A percentile compares a stretch with the other conserved stretches of the same genome.
These are phyloP conservation scores for Dipodascus albidus DNA, from an alignment of 805 yeast species.

Conservation along the genomic window DNA sequence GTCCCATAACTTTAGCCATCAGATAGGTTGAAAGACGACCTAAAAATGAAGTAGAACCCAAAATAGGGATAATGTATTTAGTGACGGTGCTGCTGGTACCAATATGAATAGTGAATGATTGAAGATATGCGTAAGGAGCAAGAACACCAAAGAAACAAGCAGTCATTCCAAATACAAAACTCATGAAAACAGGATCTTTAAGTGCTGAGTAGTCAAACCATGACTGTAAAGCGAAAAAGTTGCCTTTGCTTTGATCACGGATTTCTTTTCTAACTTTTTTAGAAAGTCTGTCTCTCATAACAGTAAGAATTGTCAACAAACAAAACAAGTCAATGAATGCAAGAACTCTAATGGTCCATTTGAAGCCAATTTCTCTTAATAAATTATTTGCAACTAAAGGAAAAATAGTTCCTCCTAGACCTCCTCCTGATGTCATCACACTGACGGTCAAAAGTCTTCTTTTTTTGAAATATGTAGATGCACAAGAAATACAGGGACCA, in stretches of 20 bases:
- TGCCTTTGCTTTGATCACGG: constrained; percentile 3
- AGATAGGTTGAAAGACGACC: constrained; percentile 29
- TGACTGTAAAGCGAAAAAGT: constrained; percentile 2
- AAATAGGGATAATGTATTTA: constrained; percentile 16
- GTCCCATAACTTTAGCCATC: constrained; percentile 37
- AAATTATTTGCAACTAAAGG: not conserved
- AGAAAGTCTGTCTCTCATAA: constrained; percentile 4
- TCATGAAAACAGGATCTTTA: constrained; percentile 10
- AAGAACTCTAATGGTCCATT: constrained; percentile 34
- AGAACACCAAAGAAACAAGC: constrained; percentile 4
- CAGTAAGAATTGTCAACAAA: constrained; percentile 1
- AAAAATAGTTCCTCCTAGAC: not conserved
- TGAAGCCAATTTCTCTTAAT: constrained; percentile 26
- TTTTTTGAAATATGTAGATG: not conserved
- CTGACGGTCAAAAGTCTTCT: not conserved
- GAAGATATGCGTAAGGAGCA: constrained; percentile 7
- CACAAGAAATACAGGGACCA: constrained; percentile 2
- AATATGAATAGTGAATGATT: constrained; percentile 5
- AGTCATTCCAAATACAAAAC: constrained; percentile 28
- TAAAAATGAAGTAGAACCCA: constrained; percentile 26
- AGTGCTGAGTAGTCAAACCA: constrained; percentile 4
- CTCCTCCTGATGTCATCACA: not conserved
- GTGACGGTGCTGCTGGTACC: constrained; percentile 6
- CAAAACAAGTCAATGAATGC: constrained; percentile 19
- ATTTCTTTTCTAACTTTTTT: constrained; percentile 1